phyloP scores from a whole-genome alignment of 73 alveolate genomes.

The Uronychia setigera region DNA sequence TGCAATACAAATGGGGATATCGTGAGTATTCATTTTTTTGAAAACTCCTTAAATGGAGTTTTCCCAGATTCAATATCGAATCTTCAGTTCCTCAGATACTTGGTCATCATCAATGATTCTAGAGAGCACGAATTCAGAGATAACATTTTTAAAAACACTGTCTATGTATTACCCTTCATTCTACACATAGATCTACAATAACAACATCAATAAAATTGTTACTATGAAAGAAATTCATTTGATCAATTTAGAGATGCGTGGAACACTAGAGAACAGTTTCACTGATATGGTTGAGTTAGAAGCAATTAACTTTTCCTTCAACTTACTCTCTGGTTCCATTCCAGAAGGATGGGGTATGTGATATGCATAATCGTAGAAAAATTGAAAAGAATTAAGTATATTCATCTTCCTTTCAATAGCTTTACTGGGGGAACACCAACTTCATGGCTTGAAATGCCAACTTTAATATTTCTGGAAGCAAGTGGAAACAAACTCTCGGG shows the following conservation, averaged over 20 bases:
- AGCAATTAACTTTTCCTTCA: slow-evolving; percentile 51
- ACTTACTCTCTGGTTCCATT: slow-evolving; percentile 38
- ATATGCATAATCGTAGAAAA: not conserved
- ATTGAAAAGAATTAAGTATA: slow-evolving; percentile 1
- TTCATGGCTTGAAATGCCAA: slow-evolving; percentile 10
- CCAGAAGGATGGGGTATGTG: slow-evolving; percentile 51
- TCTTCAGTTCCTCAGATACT: slow-evolving; percentile 40
- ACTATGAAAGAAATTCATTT: slow-evolving; percentile 56
- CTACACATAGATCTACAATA: slow-evolving; percentile 12
- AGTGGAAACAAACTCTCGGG: slow-evolving; percentile 58
- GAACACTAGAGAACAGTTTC: slow-evolving; percentile 25
- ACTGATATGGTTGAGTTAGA: slow-evolving; percentile 38
- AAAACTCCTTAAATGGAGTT: slow-evolving; percentile 62
- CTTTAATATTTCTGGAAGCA: slow-evolving; percentile 26
- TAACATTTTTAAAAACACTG: slow-evolving; percentile 46
- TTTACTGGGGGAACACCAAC: slow-evolving; percentile 59
- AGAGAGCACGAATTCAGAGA: slow-evolving; percentile 52
- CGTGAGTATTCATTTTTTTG: slow-evolving; percentile 56
- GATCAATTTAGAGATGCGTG: slow-evolving; percentile 48
- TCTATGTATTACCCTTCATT: slow-evolving; percentile 17
- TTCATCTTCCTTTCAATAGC: slow-evolving; percentile 46
- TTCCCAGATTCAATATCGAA: slow-evolving; percentile 53
- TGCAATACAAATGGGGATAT: slow-evolving; percentile 63
- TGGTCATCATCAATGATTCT: slow-evolving; percentile 62
- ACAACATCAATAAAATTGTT: slow-evolving; percentile 9